phyloP scores from a whole-genome alignment of 139 green algal species.

The Gonium pectorale region DNA sequence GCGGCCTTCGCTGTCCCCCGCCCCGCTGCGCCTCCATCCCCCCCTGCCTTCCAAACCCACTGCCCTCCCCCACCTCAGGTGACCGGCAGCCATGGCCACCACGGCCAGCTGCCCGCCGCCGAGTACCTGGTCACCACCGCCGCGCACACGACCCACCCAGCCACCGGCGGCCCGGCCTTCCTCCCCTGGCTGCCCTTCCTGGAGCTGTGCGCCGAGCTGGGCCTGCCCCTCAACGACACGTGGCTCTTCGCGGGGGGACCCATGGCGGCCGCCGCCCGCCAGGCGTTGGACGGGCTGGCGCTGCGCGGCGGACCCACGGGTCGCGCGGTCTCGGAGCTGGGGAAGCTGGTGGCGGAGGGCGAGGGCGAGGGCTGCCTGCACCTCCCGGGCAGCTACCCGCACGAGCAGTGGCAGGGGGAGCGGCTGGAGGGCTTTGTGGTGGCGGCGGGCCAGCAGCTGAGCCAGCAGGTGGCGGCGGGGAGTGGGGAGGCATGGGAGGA shows the following conservation, averaged over 20 bases:
- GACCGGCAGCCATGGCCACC: conserved; percentile 62
- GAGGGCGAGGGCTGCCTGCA: conserved; percentile 44
- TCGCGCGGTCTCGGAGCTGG: conserved; percentile 12
- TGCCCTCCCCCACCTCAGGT: not conserved
- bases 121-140: conserved; percentile 73
- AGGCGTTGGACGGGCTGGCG: conserved; percentile 57
- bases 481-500: no score
- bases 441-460: conserved; percentile 53
- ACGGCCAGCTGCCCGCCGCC: conserved; percentile 66
- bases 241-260: conserved; percentile 56
- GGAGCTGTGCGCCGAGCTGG: conserved; percentile 51
- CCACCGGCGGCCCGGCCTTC: conserved; percentile 19
- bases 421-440: conserved; percentile 73
- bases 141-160: conserved; percentile 48
- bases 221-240: conserved; percentile 69
- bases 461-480: not conserved
- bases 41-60: not conserved
- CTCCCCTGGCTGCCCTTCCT: conserved; percentile 53
- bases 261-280: conserved; percentile 36
- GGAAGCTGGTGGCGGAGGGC: not conserved
- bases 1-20: no score
- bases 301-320: conserved; percentile 55
- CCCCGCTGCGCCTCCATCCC: no score
- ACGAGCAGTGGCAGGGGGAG: conserved; percentile 68
- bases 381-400: conserved; percentile 67